Percentiles rank a stretch among this genome's conserved stretches.
These are phyloP conservation scores for Podospora bellae-mahoneyi DNA, from an alignment of 495 filamentous ascomycete genomes.

Conservation along the genomic window DNA sequence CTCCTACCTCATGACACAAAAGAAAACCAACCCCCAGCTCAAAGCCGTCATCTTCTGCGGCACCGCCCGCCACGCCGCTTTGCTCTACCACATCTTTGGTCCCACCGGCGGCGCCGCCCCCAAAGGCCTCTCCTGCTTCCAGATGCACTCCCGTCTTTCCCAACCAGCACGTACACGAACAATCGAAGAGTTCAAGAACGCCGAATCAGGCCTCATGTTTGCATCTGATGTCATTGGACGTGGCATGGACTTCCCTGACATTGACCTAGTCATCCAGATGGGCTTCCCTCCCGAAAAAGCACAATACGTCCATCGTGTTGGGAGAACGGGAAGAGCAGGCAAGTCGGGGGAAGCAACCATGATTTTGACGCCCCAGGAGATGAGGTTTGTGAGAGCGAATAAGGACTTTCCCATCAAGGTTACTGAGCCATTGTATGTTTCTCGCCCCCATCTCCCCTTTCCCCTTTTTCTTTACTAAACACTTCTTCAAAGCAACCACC, in stretches of 20 bases:
- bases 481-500: conserved; percentile 20
- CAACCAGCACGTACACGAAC: conserved; percentile 75
- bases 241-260: conserved; percentile 74
- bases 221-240: conserved; percentile 88
- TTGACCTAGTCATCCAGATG: conserved; percentile 85
- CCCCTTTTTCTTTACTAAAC: background rate
- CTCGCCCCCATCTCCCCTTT: conserved; percentile 3
- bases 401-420: conserved; percentile 33
- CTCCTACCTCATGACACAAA: conserved; percentile 82
- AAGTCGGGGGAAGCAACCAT: conserved; percentile 79
- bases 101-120: conserved; percentile 74
- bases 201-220: conserved; percentile 76
- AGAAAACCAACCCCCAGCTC: conserved; percentile 69
- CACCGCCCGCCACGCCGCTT: conserved; percentile 96
- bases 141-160: conserved; percentile 56
- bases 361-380: conserved; percentile 80
- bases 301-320: conserved; percentile 87
- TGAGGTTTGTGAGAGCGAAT: conserved; percentile 46
- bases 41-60: conserved; percentile 96
- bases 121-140: conserved; percentile 86
- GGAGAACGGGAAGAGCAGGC: conserved; percentile 84
- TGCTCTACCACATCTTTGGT: conserved; percentile 63
- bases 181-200: conserved; percentile 77
- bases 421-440: conserved; percentile 21
- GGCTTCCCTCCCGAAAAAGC: conserved; percentile 74